Conservation (phyloP, 805 yeast genomes). For the Saccharomycopsis schoenii region DNA sequence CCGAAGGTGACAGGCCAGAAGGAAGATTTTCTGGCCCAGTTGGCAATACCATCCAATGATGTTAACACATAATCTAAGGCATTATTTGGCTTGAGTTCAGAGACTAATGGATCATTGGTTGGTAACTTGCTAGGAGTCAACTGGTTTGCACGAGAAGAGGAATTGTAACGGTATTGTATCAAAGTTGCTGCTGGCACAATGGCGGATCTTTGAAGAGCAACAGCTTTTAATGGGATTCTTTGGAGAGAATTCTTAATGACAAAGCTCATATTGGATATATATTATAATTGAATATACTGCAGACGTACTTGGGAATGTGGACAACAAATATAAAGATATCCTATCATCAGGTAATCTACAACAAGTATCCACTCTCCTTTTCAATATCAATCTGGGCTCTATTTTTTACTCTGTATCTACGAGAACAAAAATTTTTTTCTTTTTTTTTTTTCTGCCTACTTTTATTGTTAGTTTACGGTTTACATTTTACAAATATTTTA, state of each 20-base stretch:
- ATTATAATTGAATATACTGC: no score
- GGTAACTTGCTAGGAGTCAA: slow-evolving; percentile 46
- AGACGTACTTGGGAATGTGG: no score
- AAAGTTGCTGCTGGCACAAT: slow-evolving; percentile 6
- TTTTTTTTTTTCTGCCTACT: not conserved
- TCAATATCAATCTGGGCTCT: not conserved
- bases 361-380: not conserved
- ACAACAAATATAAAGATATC: no score
- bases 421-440: not conserved
- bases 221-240: slow-evolving; percentile 10
- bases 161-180: slow-evolving; percentile 14
- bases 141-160: slow-evolving; percentile 14
- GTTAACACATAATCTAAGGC: slow-evolving; percentile 76
- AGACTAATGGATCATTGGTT: slow-evolving; percentile 61
- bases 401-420: not conserved
- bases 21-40: slow-evolving; percentile 87
- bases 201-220: slow-evolving; percentile 2
- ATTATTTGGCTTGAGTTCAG: slow-evolving; percentile 47
- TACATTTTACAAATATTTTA: slow-evolving; percentile 4
- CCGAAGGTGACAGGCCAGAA: slow-evolving; percentile 94
- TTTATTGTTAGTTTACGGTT: not conserved
- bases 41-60: slow-evolving; percentile 69
- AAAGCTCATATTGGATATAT: slow-evolving; percentile 10
- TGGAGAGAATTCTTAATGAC: slow-evolving; percentile 9
- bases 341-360: not conserved